Evolutionary conservation across 768 basidiomycete species (phyloP).

Genomic region (Botryobasidium botryosum): DNA sequence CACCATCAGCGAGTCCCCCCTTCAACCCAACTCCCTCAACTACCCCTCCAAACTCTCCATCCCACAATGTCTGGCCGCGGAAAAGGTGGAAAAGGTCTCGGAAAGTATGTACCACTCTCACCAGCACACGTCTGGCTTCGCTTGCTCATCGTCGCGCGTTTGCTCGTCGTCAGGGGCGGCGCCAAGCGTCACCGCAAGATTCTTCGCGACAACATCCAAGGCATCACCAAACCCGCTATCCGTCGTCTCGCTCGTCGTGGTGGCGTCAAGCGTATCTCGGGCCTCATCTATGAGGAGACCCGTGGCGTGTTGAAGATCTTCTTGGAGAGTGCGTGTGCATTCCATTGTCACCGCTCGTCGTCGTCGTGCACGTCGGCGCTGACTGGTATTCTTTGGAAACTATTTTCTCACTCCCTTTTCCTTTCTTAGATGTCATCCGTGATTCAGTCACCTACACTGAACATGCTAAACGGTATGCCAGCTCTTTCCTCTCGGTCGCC

Average conservation of each 20-base stretch:
- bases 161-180: slow-evolving; percentile 14
- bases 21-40: not conserved
- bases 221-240: slow-evolving; percentile 35
- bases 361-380: not conserved
- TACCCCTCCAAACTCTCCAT: no score
- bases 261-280: slow-evolving; percentile 32
- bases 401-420: no score
- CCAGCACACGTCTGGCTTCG: not conserved
- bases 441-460: slow-evolving; percentile 36
- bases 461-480: slow-evolving; percentile 29
- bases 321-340: slow-evolving; percentile 17
- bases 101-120: not conserved
- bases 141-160: no score
- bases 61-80: slow-evolving; percentile 7
- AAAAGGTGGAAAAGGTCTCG: slow-evolving; percentile 6
- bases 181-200: slow-evolving; percentile 30
- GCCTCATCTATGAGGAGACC: slow-evolving; percentile 28
- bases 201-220: slow-evolving; percentile 21
- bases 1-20: not conserved
- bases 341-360: not conserved
- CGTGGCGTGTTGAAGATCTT: slow-evolving; percentile 34
- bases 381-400: not conserved
- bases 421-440: slow-evolving; percentile 25
- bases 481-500: not conserved
- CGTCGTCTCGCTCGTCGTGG: slow-evolving; percentile 32